phyloP scores from a whole-genome alignment of 768 basidiomycete species.

The Myochromella boudieri region DNA sequence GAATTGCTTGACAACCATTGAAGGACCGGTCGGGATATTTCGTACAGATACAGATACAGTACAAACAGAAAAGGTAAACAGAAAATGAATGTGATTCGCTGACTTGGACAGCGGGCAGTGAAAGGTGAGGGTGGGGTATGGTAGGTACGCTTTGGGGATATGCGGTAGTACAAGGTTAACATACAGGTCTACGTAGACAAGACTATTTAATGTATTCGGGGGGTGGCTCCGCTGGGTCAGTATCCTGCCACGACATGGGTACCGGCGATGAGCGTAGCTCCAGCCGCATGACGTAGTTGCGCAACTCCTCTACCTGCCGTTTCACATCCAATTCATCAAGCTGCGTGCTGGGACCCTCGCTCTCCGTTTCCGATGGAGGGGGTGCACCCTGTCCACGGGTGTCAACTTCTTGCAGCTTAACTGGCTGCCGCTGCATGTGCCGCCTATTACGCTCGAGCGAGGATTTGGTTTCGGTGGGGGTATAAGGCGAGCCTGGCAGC shows the following conservation, averaged over 20 bases:
- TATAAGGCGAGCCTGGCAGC: neutral
- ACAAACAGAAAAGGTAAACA: no score
- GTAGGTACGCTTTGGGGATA: no score
- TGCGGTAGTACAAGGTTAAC: no score
- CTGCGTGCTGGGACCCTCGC: neutral
- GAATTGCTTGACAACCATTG: no score
- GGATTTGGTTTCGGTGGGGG: neutral
- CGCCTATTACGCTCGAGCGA: neutral
- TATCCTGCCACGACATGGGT: slow-evolving; percentile 1
- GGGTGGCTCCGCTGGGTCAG: neutral
- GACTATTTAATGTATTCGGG: slow-evolving; percentile 1
- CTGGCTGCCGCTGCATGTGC: neutral
- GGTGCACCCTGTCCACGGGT: no score
- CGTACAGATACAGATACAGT: no score
- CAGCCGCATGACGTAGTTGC: slow-evolving; percentile 1
- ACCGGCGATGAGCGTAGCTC: neutral
- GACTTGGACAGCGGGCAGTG: no score
- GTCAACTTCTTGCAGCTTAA: neutral
- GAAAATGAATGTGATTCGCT: no score
- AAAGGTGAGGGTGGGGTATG: no score
- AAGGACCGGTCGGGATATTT: no score
- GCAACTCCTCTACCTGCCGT: slow-evolving; percentile 7
- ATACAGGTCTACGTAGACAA: no score
- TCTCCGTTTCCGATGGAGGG: neutral
- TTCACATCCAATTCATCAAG: slow-evolving; percentile 1